Evolutionary conservation across 2,329 filamentous ascomycete genomes (phyloP), one percentile per base, ranked within the genome.

Genomic region (Metarhizium humberi): DNA sequence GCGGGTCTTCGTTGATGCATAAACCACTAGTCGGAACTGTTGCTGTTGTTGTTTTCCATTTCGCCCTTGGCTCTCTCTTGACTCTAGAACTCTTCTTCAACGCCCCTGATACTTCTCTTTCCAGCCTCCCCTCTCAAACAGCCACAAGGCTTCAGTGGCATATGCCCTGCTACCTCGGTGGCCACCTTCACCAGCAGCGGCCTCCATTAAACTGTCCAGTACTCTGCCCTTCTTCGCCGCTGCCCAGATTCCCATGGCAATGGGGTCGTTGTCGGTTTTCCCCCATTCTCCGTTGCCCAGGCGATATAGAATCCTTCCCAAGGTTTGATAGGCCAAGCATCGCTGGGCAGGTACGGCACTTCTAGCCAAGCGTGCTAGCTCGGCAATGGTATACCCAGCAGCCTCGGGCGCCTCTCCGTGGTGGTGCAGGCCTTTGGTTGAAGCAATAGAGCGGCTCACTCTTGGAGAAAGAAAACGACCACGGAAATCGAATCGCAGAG

Each of bases 321-420:
- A 75, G 0, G 92, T 92, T 71, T 96, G 92, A 70, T 90, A 96
- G 0, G 94, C 90, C 58, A 97, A 80, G 65, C 94, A 96, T 11
- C 92, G 76, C 74, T 99, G 94, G 0, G 88, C 86, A 0, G 94
- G 83, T 20, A 96, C 90, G 0, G 85, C 84, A 55, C 89, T 95
- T 38, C 92, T 80, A 4, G 90, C 85, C 2, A 96, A 78, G 36
- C 87, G 82, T 1, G 90, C 86, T 1, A 99, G 77, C 70, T 99
- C 94, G 0, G 85, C 83, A 34, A 99, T 81, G 0, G 94, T 97
- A 71, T 99, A 99, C 0, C 94, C 94, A 0, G 94, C 94, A 1
- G 92, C 90, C 70, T 95, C 90, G 16, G 94, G 94, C 1, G 92
- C 92, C 56, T 92, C 84, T 59, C 88, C 91, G 69, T 99, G 94